These are phyloP conservation scores for Dendrobium catenatum DNA, from an alignment of 106 monocot species.

Conservation along the genomic window DNA sequence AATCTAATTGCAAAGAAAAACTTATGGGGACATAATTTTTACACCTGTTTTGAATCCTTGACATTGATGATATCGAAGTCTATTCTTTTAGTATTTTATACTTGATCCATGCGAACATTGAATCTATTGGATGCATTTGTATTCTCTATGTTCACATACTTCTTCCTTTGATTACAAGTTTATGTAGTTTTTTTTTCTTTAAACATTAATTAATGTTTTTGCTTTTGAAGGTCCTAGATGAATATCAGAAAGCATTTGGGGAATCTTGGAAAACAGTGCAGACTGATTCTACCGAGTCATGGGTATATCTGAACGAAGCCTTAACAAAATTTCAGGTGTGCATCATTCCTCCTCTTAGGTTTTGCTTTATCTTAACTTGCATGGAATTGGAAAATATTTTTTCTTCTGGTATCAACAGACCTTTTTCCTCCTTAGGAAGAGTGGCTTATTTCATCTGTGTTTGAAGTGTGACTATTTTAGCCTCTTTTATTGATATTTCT, in stretches of 20 bases:
- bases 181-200: too few relatives aligned
- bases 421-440: not conserved
- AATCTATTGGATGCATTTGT: too few relatives aligned
- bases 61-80: not conserved
- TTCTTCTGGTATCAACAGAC: not conserved
- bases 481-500: not conserved
- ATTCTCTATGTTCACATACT: too few relatives aligned
- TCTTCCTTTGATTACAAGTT: too few relatives aligned
- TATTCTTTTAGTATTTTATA: not conserved
- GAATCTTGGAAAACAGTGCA: slow-evolving; percentile 59
- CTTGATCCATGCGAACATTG: not conserved
- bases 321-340: slow-evolving; percentile 59
- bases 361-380: not conserved
- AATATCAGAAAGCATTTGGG: slow-evolving; percentile 63
- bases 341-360: not conserved
- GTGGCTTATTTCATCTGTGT: not conserved
- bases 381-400: not conserved
- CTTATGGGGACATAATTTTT: not conserved
- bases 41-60: not conserved
- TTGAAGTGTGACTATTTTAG: not conserved
- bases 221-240: slow-evolving; percentile 47
- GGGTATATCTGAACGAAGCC: slow-evolving; percentile 53
- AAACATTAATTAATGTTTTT: not conserved
- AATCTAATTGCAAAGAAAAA: not conserved
- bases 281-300: slow-evolving; percentile 45